Conservation (phyloP, 2,329 filamentous ascomycete species). For the Penicillium vulpinum region DNA sequence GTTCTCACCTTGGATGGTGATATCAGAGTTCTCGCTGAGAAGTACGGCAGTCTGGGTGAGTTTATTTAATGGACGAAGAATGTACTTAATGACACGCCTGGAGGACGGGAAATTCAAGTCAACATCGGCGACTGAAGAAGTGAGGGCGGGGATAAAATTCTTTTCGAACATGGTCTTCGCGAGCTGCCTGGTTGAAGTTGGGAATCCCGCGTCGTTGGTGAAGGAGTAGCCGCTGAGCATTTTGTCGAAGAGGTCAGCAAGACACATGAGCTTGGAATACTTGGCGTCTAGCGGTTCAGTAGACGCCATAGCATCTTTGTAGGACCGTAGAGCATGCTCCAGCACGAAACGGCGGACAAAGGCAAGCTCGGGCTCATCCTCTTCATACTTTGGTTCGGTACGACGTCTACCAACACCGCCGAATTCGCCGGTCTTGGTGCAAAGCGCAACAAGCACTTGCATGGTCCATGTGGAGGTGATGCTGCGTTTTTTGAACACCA, state of each 20-base stretch:
- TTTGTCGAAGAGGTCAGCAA: conserved; percentile 88
- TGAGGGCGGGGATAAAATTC: conserved; percentile 85
- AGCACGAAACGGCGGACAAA: conserved; percentile 95
- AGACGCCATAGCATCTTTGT: conserved; percentile 80
- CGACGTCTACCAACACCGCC: conserved; percentile 59
- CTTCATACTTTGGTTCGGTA: conserved; percentile 40
- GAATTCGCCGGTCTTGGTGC: conserved; percentile 82
- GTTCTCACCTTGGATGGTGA: conserved; percentile 66
- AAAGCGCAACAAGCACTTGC: conserved; percentile 80
- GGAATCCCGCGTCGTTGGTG: conserved; percentile 48
- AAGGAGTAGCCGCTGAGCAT: conserved; percentile 83
- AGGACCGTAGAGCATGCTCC: conserved; percentile 87
- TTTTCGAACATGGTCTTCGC: conserved; percentile 98
- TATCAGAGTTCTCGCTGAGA: conserved; percentile 77
- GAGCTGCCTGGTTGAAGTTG: conserved; percentile 74
- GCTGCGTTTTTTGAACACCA: conserved; percentile 77
- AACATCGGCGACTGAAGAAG: conserved; percentile 88
- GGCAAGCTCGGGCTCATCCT: conserved; percentile 58
- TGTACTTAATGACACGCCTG: conserved; percentile 94
- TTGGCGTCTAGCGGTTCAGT: conserved; percentile 79
- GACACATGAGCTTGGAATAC: conserved; percentile 81
- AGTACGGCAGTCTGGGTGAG: conserved; percentile 84
- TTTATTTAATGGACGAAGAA: conserved; percentile 82
- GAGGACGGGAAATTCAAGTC: conserved; percentile 92
- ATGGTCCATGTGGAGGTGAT: conserved; percentile 85